phyloP scores from a whole-genome alignment of 1,139 yeast species.

The Pichia sp. region DNA sequence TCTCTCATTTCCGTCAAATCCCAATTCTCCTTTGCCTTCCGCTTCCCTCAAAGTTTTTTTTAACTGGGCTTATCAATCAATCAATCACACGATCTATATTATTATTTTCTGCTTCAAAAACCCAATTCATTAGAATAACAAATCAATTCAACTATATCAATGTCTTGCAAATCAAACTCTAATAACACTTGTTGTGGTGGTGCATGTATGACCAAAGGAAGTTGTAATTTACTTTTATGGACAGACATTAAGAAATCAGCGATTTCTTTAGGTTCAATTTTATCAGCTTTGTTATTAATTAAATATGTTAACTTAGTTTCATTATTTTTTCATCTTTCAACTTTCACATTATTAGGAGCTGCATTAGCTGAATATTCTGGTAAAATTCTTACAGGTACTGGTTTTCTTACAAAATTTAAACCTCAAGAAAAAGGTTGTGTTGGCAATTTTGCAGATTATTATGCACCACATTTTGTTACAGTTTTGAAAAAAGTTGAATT shows the following conservation, averaged over 20 bases:
- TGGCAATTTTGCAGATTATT: constrained; percentile 36
- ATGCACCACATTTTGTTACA: constrained; percentile 40
- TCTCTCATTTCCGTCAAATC: too few species aligned
- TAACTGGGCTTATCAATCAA: too few species aligned
- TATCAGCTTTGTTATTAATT: constrained; percentile 53
- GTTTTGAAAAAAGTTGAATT: constrained; percentile 40
- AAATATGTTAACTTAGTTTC: constrained; percentile 68
- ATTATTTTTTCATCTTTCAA: constrained; percentile 51
- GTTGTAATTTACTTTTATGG: constrained; percentile 60
- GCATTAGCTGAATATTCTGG: constrained; percentile 69
- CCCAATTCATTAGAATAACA: too few species aligned
- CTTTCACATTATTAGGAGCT: constrained; percentile 41
- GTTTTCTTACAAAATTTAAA: constrained; percentile 60
- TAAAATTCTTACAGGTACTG: constrained; percentile 60
- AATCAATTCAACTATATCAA: background rate
- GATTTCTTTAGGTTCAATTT: constrained; percentile 61
- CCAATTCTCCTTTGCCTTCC: too few species aligned
- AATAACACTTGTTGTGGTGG: constrained; percentile 25
- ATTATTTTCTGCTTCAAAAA: too few species aligned
- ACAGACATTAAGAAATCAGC: constrained; percentile 74
- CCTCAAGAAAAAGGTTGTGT: constrained; percentile 37
- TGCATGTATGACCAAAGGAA: constrained; percentile 22
- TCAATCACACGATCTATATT: too few species aligned
- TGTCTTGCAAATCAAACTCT: constrained; percentile 15
- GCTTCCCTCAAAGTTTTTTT: too few species aligned